phyloP scores from a whole-genome alignment of 1,284 basidiomycete species.

The Pascua sp. region DNA sequence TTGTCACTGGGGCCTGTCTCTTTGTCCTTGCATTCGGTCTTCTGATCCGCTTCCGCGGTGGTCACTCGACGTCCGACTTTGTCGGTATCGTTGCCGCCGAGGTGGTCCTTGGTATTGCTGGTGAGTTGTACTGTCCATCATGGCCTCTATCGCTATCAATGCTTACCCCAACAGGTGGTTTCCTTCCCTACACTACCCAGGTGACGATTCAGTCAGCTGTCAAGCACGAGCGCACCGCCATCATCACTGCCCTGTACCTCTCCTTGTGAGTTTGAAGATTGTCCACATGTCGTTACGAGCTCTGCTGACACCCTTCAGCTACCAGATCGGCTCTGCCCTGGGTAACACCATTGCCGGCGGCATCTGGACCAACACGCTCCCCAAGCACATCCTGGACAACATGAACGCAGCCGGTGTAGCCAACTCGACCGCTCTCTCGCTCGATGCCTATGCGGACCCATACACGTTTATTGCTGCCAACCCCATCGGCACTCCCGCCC shows the following conservation, averaged over 20 bases:
- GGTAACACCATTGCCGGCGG: conserved; percentile 49
- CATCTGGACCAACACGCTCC: conserved; percentile 42
- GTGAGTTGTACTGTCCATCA: no score
- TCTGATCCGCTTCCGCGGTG: conserved; percentile 50
- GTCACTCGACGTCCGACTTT: conserved; percentile 24
- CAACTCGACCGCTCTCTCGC: conserved; percentile 33
- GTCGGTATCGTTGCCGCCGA: conserved; percentile 48
- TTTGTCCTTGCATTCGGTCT: conserved; percentile 47
- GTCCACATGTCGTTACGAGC: no score
- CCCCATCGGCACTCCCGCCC: conserved; percentile 41
- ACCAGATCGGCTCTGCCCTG: conserved; percentile 49
- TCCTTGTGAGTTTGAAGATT: conserved; percentile 29
- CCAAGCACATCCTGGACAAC: conserved; percentile 16
- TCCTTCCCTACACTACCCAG: conserved; percentile 51
- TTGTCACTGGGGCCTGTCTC: conserved; percentile 37
- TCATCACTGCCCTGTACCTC: conserved; percentile 48
- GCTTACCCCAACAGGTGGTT: conserved; percentile 16
- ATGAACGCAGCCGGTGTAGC: conserved; percentile 22
- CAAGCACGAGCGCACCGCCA: conserved; percentile 47
- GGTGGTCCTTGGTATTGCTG: conserved; percentile 49
- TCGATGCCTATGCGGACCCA: conserved; percentile 41
- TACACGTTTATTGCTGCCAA: conserved; percentile 36
- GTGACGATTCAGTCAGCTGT: conserved; percentile 47
- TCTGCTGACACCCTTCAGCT: conserved; percentile 22
- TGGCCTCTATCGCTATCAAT: no score